These are phyloP conservation scores for Chytriomyces hyalinus DNA, from an alignment of 192 early-diverging fungal genomes.

Conservation along the genomic window DNA sequence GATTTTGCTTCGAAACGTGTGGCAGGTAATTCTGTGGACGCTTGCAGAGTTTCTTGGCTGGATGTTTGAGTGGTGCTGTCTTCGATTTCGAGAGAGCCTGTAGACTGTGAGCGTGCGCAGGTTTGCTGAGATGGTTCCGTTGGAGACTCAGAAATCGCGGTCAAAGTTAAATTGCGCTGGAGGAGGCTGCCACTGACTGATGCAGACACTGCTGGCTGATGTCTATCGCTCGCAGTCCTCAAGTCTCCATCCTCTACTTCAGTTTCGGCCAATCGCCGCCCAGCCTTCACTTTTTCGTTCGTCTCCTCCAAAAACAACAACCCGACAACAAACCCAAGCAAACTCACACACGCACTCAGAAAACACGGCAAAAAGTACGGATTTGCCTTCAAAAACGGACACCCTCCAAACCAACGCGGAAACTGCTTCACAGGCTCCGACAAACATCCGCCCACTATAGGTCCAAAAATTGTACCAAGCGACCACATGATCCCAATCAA, in stretches of 20 bases:
- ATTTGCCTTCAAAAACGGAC: conserved; percentile 65
- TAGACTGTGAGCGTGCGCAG: neutral
- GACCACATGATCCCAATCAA: conserved; percentile 64
- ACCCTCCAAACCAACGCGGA: conserved; percentile 58
- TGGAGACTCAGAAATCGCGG: neutral
- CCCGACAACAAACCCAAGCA: conserved; percentile 70
- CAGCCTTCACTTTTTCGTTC: neutral
- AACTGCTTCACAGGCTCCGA: conserved; percentile 72
- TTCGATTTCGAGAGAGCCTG: conserved; percentile 18
- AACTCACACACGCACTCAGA: conserved; percentile 63
- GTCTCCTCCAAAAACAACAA: conserved; percentile 53
- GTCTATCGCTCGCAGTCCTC: neutral
- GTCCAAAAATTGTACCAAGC: conserved; percentile 54
- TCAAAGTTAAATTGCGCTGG: neutral
- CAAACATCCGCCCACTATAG: conserved; percentile 82
- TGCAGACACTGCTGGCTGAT: neutral
- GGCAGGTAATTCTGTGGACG: neutral
- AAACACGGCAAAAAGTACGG: conserved; percentile 89
- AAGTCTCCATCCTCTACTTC: neutral
- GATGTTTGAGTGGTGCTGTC: neutral
- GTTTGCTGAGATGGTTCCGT: conserved; percentile 5
- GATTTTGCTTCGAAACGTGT: conserved; percentile 4
- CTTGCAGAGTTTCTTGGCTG: neutral
- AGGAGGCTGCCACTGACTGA: neutral
- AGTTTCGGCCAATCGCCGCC: neutral